Evolutionary conservation across 1,284 basidiomycete species (phyloP), one percentile per base, ranked within the genome.

Genomic region (Trichosporon coremiiforme): DNA sequence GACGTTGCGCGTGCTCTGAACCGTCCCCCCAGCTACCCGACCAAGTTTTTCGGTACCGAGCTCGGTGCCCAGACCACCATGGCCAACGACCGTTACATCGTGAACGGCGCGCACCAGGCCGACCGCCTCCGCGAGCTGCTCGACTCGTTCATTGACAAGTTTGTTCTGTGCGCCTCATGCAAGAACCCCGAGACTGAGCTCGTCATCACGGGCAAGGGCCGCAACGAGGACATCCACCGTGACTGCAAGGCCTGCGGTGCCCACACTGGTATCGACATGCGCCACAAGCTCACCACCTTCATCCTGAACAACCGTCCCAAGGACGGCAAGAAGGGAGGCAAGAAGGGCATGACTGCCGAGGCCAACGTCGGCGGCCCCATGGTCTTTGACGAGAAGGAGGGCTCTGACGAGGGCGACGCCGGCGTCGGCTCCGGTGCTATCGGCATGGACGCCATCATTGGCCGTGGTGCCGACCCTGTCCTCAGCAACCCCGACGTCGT

Each of bases 111-210:
- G 20, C 97, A 99, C 83, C 90, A 98, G 77, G 91, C 94, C 45
- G 86, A 89, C 69, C 92, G 95, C 74, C 90, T 99, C 36, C 92
- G 96, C 71, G 96, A 99, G 84, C 89, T 99, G 8, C 90, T 99
- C 77, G 96, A 99, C 82, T 88, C 84, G 62, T 99, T 99, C 87
- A 99, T 99, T 85, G 92, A 93, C 76, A 98, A 98, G 84, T 99
- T 98, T 79, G 95, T 99, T 67, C 90, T 99, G 33, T 99, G 97
- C 86, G 91, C 90, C 74, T 89, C 91, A 53, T 99, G 97, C 91
- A 98, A 98, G 87, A 99, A 99, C 83, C 97, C 97, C 29, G 97
- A 99, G 86, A 99, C 97, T 55, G 96, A 98, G 80, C 89, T 98
- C 66, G 86, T 95, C 85, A 90, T 98, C 81, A 89, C 92, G 79